Evolutionary conservation across 306 rosid genomes (phyloP).

Genomic region (Vigna radiata): DNA sequence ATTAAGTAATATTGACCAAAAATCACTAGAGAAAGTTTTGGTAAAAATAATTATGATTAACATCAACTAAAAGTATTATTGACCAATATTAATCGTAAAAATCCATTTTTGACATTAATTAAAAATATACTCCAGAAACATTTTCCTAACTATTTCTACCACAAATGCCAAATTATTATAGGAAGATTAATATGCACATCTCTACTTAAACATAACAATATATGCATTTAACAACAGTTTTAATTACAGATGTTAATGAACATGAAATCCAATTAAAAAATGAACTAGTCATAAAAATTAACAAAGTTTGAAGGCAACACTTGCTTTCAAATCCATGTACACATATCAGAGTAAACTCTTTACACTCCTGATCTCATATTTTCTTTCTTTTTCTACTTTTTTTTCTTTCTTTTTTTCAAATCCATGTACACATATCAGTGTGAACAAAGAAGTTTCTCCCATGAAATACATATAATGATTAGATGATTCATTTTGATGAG

Average conservation of each 20-base stretch:
- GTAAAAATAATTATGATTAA: too few relatives aligned
- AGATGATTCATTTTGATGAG: slow-evolving; percentile 49
- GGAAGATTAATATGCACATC: too few relatives aligned
- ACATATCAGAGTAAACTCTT: background rate
- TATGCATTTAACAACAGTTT: background rate
- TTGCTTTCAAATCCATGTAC: slow-evolving; percentile 18
- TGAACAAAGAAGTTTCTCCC: slow-evolving; percentile 3
- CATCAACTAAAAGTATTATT: too few relatives aligned
- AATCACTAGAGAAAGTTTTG: too few relatives aligned
- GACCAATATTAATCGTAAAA: too few relatives aligned
- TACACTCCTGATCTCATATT: background rate
- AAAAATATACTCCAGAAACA: too few relatives aligned
- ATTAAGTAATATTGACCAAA: too few relatives aligned
- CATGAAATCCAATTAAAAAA: background rate
- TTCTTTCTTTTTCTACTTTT: background rate
- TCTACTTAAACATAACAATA: background rate
- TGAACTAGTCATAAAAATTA: background rate
- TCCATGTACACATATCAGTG: too few relatives aligned
- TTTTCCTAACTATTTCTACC: too few relatives aligned
- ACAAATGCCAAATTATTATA: too few relatives aligned
- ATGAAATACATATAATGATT: background rate
- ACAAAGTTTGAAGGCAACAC: slow-evolving; percentile 14
- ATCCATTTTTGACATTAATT: too few relatives aligned
- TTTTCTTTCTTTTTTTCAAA: background rate
- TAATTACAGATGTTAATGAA: background rate